A percentile compares a stretch with the other conserved stretches of the same genome.
Evolutionary conservation across 2,329 filamentous ascomycete species (phyloP).

Genomic region (Lecanosticta acicola): DNA sequence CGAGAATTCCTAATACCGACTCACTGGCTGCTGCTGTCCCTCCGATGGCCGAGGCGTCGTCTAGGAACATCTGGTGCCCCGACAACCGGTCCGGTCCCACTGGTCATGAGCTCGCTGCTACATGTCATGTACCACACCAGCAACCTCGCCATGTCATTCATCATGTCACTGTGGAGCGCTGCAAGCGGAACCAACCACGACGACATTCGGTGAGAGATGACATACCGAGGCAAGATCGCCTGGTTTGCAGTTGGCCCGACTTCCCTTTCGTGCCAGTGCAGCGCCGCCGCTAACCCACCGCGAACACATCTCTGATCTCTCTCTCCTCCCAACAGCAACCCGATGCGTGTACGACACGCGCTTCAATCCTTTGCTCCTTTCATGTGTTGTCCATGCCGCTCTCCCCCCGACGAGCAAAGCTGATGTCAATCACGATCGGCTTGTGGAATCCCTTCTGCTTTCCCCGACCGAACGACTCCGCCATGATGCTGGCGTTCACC

Average conservation of each 20-base stretch:
- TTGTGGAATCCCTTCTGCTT: slow-evolving; percentile 61
- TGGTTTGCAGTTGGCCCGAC: too few relatives aligned
- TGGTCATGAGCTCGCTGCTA: neutral
- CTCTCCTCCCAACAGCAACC: too few relatives aligned
- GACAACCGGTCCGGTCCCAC: neutral
- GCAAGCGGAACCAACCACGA: too few relatives aligned
- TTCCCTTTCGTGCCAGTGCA: too few relatives aligned
- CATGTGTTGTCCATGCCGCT: neutral
- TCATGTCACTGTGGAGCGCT: neutral
- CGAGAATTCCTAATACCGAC: neutral
- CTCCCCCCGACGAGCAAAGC: slow-evolving; percentile 49
- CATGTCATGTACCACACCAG: neutral
- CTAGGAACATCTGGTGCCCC: neutral
- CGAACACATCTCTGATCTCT: too few relatives aligned
- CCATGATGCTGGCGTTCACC: slow-evolving; percentile 73
- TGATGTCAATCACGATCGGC: slow-evolving; percentile 76
- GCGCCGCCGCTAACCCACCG: too few relatives aligned
- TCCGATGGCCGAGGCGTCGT: neutral
- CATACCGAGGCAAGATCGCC: too few relatives aligned
- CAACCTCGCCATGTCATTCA: neutral
- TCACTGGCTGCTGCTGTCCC: neutral
- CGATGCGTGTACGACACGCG: too few relatives aligned
- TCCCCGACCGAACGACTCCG: slow-evolving; percentile 50
- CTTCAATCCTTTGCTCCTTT: too few relatives aligned
- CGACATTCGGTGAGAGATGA: too few relatives aligned